A percentile compares a stretch with the other conserved stretches of the same genome.
These are phyloP conservation scores for Hyparrhenia diplandra DNA, from an alignment of 176 grass and related monocot genomes.

Conservation along the genomic window DNA sequence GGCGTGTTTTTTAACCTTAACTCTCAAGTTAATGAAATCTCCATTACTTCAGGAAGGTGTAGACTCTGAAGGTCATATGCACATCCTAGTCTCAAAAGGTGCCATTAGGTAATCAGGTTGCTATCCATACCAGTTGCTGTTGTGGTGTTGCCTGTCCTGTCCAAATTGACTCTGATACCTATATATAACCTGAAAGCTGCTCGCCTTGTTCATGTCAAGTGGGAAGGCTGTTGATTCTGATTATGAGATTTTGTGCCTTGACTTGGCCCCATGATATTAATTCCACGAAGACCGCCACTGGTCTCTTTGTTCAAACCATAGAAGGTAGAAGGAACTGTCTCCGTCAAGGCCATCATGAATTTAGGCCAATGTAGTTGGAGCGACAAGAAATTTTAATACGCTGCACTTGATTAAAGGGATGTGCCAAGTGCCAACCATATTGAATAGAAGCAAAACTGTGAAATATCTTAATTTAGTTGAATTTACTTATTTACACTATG, in stretches of 20 bases:
- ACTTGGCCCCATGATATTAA: conserved; percentile 9
- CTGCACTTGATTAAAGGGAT: conserved; percentile 33
- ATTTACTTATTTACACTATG: background rate
- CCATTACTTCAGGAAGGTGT: conserved; percentile 17
- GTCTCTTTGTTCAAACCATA: conserved; percentile 22
- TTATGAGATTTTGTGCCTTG: background rate
- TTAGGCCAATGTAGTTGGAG: conserved; percentile 17
- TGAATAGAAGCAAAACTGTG: conserved; percentile 5
- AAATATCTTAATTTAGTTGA: background rate
- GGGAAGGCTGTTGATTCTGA: background rate
- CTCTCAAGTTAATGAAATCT: conserved; percentile 19
- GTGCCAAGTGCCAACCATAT: conserved; percentile 25
- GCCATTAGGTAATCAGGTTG: conserved; percentile 10
- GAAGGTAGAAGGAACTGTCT: conserved; percentile 18
- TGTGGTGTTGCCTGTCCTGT: conserved; percentile 23
- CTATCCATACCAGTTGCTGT: conserved; percentile 31
- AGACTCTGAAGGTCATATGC: conserved; percentile 4
- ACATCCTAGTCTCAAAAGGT: background rate
- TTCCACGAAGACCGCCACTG: conserved; percentile 11
- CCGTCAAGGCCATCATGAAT: conserved; percentile 26
- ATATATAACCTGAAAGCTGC: background rate
- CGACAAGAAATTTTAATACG: conserved; percentile 33
- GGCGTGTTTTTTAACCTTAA: no score
- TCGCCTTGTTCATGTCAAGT: background rate
- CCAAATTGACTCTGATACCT: conserved; percentile 17